Conservation (phyloP, 805 yeast genomes). For the Candida khao-thaluensis region DNA sequence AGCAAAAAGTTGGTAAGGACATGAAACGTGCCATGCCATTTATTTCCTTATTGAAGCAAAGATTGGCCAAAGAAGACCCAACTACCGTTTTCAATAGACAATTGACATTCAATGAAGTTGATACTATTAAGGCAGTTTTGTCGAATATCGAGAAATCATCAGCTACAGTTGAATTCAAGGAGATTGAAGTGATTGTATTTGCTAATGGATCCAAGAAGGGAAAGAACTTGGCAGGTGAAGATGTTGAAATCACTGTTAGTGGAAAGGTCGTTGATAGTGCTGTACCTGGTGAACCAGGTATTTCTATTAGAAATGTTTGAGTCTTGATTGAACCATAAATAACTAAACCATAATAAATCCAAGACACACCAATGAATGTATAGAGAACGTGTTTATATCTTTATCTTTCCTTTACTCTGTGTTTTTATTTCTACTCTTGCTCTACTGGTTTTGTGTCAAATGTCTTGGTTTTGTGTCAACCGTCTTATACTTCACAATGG, state of each 20-base stretch:
- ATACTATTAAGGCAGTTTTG: slow-evolving; percentile 55
- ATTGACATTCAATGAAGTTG: slow-evolving; percentile 76
- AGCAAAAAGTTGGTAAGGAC: slow-evolving; percentile 73
- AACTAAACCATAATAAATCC: too few relatives aligned
- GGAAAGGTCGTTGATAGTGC: slow-evolving; percentile 78
- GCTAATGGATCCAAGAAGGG: slow-evolving; percentile 65
- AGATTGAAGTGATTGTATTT: slow-evolving; percentile 60
- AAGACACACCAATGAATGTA: too few relatives aligned
- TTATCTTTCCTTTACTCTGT: too few relatives aligned
- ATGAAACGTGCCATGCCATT: slow-evolving; percentile 99
- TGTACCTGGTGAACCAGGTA: slow-evolving; percentile 92
- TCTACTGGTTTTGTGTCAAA: too few relatives aligned
- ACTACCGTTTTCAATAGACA: slow-evolving; percentile 86
- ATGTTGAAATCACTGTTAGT: slow-evolving; percentile 59
- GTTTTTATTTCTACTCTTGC: too few relatives aligned
- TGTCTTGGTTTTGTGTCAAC: too few relatives aligned
- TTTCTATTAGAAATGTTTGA: slow-evolving; percentile 57
- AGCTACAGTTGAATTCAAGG: slow-evolving; percentile 50
- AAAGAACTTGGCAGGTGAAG: slow-evolving; percentile 65
- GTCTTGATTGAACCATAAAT: too few relatives aligned
- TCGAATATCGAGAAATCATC: slow-evolving; percentile 63
- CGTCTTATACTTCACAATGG: too few relatives aligned
- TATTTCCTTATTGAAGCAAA: slow-evolving; percentile 79
- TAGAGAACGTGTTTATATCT: too few relatives aligned
- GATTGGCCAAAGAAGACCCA: slow-evolving; percentile 69